Evolutionary conservation across 2,329 filamentous ascomycete species (phyloP).

Genomic region (Myriosclerotinia scirpicola): DNA sequence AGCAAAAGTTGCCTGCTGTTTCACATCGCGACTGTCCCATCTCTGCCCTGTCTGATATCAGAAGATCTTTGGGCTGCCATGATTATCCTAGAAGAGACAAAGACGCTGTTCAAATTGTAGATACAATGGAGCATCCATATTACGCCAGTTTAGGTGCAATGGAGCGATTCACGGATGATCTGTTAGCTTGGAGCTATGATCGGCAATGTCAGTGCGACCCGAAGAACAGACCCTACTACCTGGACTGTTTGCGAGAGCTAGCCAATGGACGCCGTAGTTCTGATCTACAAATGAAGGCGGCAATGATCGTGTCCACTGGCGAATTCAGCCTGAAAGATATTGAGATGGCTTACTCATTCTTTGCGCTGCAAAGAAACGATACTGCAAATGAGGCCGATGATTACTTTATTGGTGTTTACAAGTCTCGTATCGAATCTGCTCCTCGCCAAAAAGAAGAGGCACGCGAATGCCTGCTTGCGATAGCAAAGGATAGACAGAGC

Average conservation of each 20-base stretch:
- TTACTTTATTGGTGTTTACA: constrained; percentile 61
- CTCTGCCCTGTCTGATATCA: constrained; percentile 34
- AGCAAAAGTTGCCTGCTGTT: constrained; percentile 24
- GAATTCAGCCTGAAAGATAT: constrained; percentile 58
- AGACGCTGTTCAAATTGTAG: constrained; percentile 32
- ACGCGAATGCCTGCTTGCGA: constrained; percentile 56
- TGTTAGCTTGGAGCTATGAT: constrained; percentile 63
- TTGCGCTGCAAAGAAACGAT: constrained; percentile 53
- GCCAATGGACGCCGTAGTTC: constrained; percentile 52
- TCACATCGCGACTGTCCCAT: constrained; percentile 22
- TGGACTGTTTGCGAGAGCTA: constrained; percentile 64
- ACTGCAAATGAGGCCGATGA: constrained; percentile 50
- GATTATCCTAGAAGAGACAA: constrained; percentile 37
- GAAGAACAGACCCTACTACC: constrained; percentile 57
- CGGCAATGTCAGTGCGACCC: constrained; percentile 59
- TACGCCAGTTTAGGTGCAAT: constrained; percentile 64
- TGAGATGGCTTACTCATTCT: constrained; percentile 56
- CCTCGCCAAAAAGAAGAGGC: constrained; percentile 55
- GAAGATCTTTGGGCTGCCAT: constrained; percentile 36
- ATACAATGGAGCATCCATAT: constrained; percentile 45
- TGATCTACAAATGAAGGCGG: constrained; percentile 57
- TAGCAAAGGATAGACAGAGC: constrained; percentile 59
- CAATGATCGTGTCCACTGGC: constrained; percentile 57
- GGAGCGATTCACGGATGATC: constrained; percentile 59
- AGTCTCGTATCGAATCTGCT: constrained; percentile 56